Percentiles rank a stretch among this genome's conserved stretches.
Evolutionary conservation across 345 rosid species (phyloP).

Genomic region (Aquilaria malaccensis): DNA sequence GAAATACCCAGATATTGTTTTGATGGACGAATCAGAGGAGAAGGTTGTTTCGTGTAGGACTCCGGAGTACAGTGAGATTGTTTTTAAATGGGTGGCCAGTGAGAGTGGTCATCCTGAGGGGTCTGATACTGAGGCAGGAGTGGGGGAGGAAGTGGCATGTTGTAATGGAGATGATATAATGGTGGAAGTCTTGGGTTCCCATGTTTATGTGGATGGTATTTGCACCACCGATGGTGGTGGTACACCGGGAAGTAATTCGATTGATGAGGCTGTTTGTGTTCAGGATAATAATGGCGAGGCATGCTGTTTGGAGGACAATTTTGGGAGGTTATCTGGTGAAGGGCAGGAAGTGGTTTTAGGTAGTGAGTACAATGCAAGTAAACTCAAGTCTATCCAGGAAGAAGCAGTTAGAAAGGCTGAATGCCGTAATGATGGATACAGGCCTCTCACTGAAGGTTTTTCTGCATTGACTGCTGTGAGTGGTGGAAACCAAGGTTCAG

Average conservation of each 20-base stretch:
- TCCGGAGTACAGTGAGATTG: background rate
- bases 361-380: constrained; percentile 7
- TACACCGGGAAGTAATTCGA: constrained; percentile 14
- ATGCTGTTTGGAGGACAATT: constrained; percentile 11
- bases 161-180: constrained; percentile 30
- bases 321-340: constrained; percentile 6
- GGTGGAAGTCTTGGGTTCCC: constrained; percentile 40
- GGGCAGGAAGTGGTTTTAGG: constrained; percentile 1
- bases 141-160: constrained; percentile 20
- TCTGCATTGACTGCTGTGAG: background rate
- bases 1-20: constrained; percentile 18
- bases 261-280: constrained; percentile 14
- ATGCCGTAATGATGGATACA: constrained; percentile 5
- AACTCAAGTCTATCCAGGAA: background rate
- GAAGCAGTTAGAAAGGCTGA: background rate
- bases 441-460: constrained; percentile 9
- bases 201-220: constrained; percentile 35
- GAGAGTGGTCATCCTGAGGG: background rate
- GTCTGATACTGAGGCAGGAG: constrained; percentile 8
- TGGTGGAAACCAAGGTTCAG: too few species aligned
- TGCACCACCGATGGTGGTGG: constrained; percentile 16
- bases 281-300: background rate
- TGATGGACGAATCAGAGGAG: constrained; percentile 21
- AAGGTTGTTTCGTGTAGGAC: constrained; percentile 2
- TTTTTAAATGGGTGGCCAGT: background rate